Conservation (phyloP, 1,284 basidiomycete genomes). For the Tetrapyrgos nigripes region DNA sequence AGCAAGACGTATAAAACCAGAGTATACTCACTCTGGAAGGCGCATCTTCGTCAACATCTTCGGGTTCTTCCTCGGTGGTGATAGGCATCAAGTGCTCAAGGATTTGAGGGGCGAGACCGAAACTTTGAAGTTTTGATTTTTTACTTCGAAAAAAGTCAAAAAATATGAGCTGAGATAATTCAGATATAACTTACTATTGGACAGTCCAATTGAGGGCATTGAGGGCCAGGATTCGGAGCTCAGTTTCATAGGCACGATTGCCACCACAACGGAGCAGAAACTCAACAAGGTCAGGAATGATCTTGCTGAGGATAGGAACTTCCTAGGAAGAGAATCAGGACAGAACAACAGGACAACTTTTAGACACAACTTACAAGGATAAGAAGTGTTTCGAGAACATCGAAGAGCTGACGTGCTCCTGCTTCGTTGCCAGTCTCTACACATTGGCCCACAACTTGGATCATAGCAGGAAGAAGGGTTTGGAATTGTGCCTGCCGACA, state of each 20-base stretch:
- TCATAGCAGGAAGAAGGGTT: constrained; percentile 87
- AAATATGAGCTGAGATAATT: constrained; percentile 4
- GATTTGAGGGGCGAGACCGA: constrained; percentile 87
- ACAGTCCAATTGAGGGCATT: constrained; percentile 98
- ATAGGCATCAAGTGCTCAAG: constrained; percentile 94
- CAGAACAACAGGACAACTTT: not conserved
- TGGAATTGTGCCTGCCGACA: constrained; percentile 83
- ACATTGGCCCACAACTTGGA: constrained; percentile 88
- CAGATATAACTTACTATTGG: constrained; percentile 70
- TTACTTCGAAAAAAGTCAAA: constrained; percentile 64
- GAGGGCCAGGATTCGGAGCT: constrained; percentile 89
- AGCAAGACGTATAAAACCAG: constrained; percentile 8
- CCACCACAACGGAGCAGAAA: constrained; percentile 90
- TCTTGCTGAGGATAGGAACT: constrained; percentile 89
- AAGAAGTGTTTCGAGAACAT: constrained; percentile 95
- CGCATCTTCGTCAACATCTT: constrained; percentile 84
- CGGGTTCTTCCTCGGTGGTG: constrained; percentile 89
- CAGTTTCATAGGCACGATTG: constrained; percentile 81
- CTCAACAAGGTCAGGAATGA: constrained; percentile 87
- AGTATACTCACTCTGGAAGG: constrained; percentile 80
- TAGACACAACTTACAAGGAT: constrained; percentile 73
- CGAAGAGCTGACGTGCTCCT: constrained; percentile 90
- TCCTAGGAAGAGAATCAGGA: constrained; percentile 59
- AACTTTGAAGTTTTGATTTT: constrained; percentile 93
- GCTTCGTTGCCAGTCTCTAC: constrained; percentile 86